A percentile compares a stretch with the other conserved stretches of the same genome.
These are phyloP conservation scores for Termitomyces sp. DNA, from an alignment of 768 basidiomycete species.

Conservation along the genomic window DNA sequence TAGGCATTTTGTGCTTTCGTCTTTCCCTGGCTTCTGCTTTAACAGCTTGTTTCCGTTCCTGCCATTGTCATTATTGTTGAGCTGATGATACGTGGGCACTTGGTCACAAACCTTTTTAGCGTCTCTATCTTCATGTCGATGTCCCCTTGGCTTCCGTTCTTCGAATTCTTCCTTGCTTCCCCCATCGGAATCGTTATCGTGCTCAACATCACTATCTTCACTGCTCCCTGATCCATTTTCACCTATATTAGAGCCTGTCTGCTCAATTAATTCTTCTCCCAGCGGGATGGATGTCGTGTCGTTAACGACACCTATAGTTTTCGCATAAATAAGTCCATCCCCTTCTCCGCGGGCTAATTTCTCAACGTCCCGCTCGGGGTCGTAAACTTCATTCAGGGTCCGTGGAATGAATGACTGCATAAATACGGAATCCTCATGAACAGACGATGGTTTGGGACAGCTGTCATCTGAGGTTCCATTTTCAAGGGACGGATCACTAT, in stretches of 20 bases:
- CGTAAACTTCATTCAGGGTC: constrained; percentile 85
- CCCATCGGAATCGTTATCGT: constrained; percentile 29
- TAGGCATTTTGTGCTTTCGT: constrained; percentile 91
- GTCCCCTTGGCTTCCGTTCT: constrained; percentile 70
- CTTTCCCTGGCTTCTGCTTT: constrained; percentile 87
- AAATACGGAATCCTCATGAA: constrained; percentile 87
- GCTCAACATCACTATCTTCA: constrained; percentile 21
- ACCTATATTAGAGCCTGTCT: constrained; percentile 8
- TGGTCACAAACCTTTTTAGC: constrained; percentile 68
- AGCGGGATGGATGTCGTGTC: constrained; percentile 2
- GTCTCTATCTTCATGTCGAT: constrained; percentile 89
- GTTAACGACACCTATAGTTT: constrained; percentile 64
- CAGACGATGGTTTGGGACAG: constrained; percentile 17
- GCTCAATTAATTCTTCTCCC: constrained; percentile 1
- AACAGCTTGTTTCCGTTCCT: constrained; percentile 89
- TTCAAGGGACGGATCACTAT: background rate
- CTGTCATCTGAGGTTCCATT: background rate
- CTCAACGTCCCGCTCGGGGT: constrained; percentile 90
- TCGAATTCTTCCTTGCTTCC: constrained; percentile 31
- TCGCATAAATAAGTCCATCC: constrained; percentile 75
- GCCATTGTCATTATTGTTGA: constrained; percentile 4
- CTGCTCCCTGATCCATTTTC: constrained; percentile 19
- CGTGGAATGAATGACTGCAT: constrained; percentile 90
- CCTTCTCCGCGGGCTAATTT: constrained; percentile 66
- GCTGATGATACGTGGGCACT: background rate